Evolutionary conservation across 768 basidiomycete genomes (phyloP).

Genomic region (Boletus huronensis): DNA sequence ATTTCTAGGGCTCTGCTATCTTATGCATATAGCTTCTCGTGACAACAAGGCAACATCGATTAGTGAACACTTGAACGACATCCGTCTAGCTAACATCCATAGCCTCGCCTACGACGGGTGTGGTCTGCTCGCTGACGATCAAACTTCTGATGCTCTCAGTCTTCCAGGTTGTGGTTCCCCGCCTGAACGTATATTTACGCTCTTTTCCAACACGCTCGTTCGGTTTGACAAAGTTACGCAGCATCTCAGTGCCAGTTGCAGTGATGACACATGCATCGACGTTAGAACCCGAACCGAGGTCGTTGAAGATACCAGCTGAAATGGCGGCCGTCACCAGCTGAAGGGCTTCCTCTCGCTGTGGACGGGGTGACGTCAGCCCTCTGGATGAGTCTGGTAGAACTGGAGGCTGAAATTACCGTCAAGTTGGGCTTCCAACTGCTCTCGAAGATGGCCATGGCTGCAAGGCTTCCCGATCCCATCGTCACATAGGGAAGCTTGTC

Average conservation of each 20-base stretch:
- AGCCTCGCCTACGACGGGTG: constrained; percentile 54
- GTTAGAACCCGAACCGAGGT: constrained; percentile 98
- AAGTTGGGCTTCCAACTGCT: constrained; percentile 77
- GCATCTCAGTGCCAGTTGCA: constrained; percentile 80
- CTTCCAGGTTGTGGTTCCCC: constrained; percentile 89
- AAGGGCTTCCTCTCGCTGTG: constrained; percentile 76
- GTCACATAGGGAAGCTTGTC: constrained; percentile 99
- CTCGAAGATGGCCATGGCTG: constrained; percentile 99
- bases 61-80: constrained; percentile 4
- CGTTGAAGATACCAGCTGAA: constrained; percentile 97
- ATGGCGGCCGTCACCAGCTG: constrained; percentile 82
- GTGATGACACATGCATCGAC: constrained; percentile 97
- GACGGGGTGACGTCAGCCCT: constrained; percentile 5
- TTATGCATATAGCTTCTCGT: constrained; percentile 7
- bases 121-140: constrained; percentile 69
- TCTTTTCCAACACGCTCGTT: constrained; percentile 82
- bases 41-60: background rate
- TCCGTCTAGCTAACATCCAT: constrained; percentile 72
- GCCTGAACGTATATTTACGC: constrained; percentile 62
- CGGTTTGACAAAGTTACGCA: constrained; percentile 91
- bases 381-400: background rate
- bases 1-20: constrained; percentile 5
- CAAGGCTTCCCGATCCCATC: constrained; percentile 95
- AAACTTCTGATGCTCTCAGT: constrained; percentile 71
- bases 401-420: constrained; percentile 48